Base-by-base conservation (phyloP, 345 rosid genomes). In the Linum usitatissimum region DNA sequence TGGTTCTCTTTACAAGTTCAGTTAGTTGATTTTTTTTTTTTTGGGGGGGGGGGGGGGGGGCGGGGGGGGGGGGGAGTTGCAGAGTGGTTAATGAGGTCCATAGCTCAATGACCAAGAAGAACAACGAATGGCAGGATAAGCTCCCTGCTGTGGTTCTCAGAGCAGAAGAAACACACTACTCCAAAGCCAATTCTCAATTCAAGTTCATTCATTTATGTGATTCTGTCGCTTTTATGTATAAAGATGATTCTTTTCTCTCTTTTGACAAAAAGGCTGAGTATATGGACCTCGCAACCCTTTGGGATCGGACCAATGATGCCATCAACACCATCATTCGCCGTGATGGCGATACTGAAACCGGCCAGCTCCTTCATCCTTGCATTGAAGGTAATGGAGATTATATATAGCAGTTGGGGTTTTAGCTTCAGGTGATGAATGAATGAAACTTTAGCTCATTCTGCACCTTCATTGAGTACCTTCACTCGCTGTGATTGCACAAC, bases 51-150 rank as follows among this genome's bases (percentile, higher is more conserved):
- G n/a, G n/a, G n/a, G n/a, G n/a, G n/a, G n/a, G n/a, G n/a, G n/a
- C n/a, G n/a, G n/a, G n/a, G n/a, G n/a, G n/a, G n/a, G n/a, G n/a
- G n/a, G n/a, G n/a, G n/a, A n/a, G n/a, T 31, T 18, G 72, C 53
- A 86, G 92, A 70, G 76, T 86, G 34, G 92, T 75, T 38, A 72
- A 73, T 65, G 89, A 77, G 78, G 65, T 73, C 65, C 92, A 83
- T 70, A 60, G 77, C 62, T 42, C 78, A 0, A 71, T 81, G 19
- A 86, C 84, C 2, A 83, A 73, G 79, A 83, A 80, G 79, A 86
- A 86, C 81, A 83, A 81, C 69, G 88, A 83, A 73, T 86, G 92
- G 92, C 85, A 80, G 64, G 83, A 86, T 68, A 86, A 86, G 68
- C 84, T 86, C 31, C 92, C 88, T 15, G 67, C 81, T 74, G 92